A percentile compares a stretch with the other conserved stretches of the same genome.
Evolutionary conservation across 1,139 yeast genomes (phyloP).

Genomic region (Suzukiozyma palmioleophila): DNA sequence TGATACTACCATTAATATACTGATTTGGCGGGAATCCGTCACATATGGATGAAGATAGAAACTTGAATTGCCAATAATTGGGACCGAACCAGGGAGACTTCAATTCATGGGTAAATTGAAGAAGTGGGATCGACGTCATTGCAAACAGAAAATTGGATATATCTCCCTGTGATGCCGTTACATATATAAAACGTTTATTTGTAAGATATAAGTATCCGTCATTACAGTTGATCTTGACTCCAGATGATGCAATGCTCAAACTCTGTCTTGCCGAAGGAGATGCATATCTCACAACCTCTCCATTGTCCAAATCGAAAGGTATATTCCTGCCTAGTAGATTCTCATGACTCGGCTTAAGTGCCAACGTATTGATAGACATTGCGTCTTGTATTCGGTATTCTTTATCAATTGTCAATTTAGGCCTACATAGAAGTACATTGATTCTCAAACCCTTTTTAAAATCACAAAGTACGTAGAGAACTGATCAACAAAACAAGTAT

Average conservation of each 20-base stretch:
- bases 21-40: conserved; percentile 43
- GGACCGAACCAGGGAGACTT: conserved; percentile 55
- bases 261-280: conserved; percentile 22
- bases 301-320: conserved; percentile 22
- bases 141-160: conserved; percentile 32
- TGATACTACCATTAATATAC: conserved; percentile 33
- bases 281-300: conserved; percentile 16
- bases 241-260: conserved; percentile 16
- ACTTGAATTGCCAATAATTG: conserved; percentile 44
- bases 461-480: too few species aligned
- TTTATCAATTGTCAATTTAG: not conserved
- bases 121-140: conserved; percentile 15
- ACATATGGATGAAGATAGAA: conserved; percentile 32
- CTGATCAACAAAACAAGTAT: too few species aligned
- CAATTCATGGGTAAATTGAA: conserved; percentile 34
- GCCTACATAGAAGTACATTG: not conserved
- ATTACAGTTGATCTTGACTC: conserved; percentile 22
- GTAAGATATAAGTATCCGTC: conserved; percentile 38
- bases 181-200: conserved; percentile 29
- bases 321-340: conserved; percentile 13
- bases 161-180: conserved; percentile 40
- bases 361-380: conserved; percentile 33
- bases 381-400: too few species aligned
- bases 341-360: conserved; percentile 19
- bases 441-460: too few species aligned